Evolutionary conservation across 805 yeast species (phyloP).

Genomic region (Ogataea methylovora): DNA sequence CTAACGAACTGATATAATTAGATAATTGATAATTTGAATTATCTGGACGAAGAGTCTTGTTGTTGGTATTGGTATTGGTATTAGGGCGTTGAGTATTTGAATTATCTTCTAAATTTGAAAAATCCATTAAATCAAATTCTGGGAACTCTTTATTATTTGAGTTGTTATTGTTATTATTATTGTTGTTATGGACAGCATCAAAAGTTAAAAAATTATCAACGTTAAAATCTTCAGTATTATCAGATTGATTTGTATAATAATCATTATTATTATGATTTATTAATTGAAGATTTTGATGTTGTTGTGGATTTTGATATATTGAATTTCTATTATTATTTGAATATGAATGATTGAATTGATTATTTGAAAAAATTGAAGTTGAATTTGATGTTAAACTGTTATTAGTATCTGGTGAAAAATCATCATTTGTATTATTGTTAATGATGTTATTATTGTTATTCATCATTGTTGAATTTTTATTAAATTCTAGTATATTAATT

Average conservation of each 20-base stretch:
- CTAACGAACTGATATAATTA: conserved; percentile 25
- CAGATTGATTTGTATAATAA: background rate
- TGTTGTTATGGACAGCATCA: conserved; percentile 16
- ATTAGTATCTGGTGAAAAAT: conserved; percentile 8
- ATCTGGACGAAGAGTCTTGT: background rate
- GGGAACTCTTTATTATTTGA: background rate
- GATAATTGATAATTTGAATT: conserved; percentile 12
- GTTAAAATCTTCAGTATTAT: conserved; percentile 15
- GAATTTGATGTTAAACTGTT: conserved; percentile 10
- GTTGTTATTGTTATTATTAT: conserved; percentile 6
- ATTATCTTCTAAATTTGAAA: conserved; percentile 17
- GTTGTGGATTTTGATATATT: conserved; percentile 4
- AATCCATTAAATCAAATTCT: conserved; percentile 17
- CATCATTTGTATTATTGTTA: background rate
- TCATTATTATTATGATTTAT: conserved; percentile 1
- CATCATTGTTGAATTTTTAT: conserved; percentile 4
- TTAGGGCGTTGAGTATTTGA: background rate
- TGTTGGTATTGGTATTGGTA: conserved; percentile 1
- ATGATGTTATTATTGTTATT: background rate
- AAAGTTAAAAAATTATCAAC: conserved; percentile 25
- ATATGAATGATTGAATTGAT: background rate
- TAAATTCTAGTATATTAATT: conserved; percentile 15
- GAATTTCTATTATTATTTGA: background rate
- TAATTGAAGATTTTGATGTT: conserved; percentile 3
- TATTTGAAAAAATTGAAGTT: conserved; percentile 12